Evolutionary conservation across 2,329 filamentous ascomycete species (phyloP).

Genomic region (Trichoderma sp.): DNA sequence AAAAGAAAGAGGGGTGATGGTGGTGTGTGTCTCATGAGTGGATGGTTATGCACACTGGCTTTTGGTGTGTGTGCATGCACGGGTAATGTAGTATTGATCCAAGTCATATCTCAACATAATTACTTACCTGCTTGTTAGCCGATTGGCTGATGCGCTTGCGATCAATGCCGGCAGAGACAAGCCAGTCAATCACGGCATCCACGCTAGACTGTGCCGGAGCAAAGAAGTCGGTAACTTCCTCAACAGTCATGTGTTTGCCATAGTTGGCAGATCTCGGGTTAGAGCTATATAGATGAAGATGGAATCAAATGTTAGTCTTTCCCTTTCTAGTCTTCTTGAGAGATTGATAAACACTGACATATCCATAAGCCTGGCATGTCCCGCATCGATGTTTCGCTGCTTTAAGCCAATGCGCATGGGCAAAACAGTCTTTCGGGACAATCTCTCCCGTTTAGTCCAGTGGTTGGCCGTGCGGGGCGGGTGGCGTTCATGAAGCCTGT

Average conservation of each 20-base stretch:
- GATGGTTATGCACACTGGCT: background rate
- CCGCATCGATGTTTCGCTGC: conserved; percentile 22
- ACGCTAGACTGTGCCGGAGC: conserved; percentile 42
- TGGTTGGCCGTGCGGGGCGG: conserved; percentile 6
- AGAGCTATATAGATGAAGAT: background rate
- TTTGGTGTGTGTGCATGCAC: background rate
- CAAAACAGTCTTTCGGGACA: conserved; percentile 29
- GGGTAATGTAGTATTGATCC: background rate
- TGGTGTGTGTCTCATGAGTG: background rate
- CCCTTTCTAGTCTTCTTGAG: background rate
- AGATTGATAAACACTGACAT: background rate
- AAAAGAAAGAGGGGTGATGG: background rate
- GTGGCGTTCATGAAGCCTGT: background rate
- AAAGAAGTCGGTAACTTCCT: conserved; percentile 12
- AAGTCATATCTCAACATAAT: background rate
- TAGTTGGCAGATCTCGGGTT: background rate
- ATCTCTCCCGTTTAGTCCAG: background rate
- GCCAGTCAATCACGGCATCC: conserved; percentile 50
- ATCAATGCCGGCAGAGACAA: conserved; percentile 48
- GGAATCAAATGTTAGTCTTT: background rate
- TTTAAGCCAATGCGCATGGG: conserved; percentile 40
- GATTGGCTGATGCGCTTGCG: conserved; percentile 46
- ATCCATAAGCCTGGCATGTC: conserved; percentile 1
- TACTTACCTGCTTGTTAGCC: conserved; percentile 35
- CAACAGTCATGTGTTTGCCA: conserved; percentile 8